Evolutionary conservation across 208 protist genomes (phyloP), one percentile per base, ranked within the genome.

Genomic region (Acanthamoeba culbertsoni): DNA sequence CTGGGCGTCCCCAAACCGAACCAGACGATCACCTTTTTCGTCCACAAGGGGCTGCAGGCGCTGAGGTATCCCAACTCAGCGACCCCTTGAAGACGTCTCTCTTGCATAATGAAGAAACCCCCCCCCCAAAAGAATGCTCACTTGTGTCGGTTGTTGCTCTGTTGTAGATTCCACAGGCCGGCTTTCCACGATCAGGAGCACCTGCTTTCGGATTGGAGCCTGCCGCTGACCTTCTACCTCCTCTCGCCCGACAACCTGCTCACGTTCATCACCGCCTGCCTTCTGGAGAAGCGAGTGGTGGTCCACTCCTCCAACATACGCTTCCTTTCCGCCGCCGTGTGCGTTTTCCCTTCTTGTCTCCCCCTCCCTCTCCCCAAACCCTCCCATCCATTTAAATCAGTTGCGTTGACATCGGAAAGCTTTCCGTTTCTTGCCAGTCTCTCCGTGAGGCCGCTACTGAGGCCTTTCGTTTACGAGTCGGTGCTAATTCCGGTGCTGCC

Each of bases 221-320:
- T 88, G 18, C 79, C 79, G 18, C 79, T 88, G 1, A 88, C 79
- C 46, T 88, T 88, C 51, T 48, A 88, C 51, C 79, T 88, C 28
- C 79, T 88, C 51, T 88, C 79, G 33, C 28, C 31, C 28, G 79
- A 88, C 79, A 88, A 55, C 26, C 79, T 88, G 31, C 43, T 88
- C 79, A 63, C 79, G 14, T 88, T 88, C 43, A 62, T 88, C 28
- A 88, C 42, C n/a, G 79, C 79, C 20, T 88, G 79, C 48, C 37
- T 88, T 1, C 33, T 88, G 26, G 79, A 88, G 48, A 55, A 63
- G 48, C 28, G 37, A 35, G 46, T 88, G 10, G 33, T 88, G n/a
- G 48, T 88, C 48, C 28, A 88, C 48, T 88, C 79, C 51, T 55
- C 43, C 40, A 65, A 63, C 33, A 14, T 88, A 10, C 79, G 79